These are phyloP conservation scores for Penicillium samsonianum DNA, from an alignment of 495 filamentous ascomycete species.

Conservation along the genomic window DNA sequence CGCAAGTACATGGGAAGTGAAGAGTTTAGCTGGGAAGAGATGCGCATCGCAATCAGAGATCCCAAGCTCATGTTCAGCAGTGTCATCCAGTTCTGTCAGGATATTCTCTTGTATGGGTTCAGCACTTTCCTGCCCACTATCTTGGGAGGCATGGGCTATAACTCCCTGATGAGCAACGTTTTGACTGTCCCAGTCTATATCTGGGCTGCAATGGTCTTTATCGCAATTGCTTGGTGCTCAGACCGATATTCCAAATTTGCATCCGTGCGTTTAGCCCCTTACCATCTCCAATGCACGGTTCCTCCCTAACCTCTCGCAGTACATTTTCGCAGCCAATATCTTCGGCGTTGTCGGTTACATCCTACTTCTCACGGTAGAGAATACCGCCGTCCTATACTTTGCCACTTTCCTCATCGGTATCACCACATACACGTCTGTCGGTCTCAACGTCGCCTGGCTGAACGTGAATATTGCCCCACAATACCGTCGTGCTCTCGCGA, in stretches of 20 bases:
- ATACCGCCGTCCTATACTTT: slow-evolving; percentile 53
- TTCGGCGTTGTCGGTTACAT: slow-evolving; percentile 55
- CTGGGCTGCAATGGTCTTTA: slow-evolving; percentile 43
- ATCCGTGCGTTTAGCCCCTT: slow-evolving; percentile 21
- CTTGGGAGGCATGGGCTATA: slow-evolving; percentile 52
- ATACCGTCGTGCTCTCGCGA: slow-evolving; percentile 54
- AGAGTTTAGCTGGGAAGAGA: slow-evolving; percentile 54
- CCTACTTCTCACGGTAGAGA: slow-evolving; percentile 44
- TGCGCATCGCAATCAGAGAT: slow-evolving; percentile 44
- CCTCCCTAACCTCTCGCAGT: slow-evolving; percentile 19
- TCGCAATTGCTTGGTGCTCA: slow-evolving; percentile 43
- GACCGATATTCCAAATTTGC: slow-evolving; percentile 44
- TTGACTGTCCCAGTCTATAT: slow-evolving; percentile 49
- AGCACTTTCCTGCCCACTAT: slow-evolving; percentile 62
- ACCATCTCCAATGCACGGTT: not conserved
- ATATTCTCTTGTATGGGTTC: slow-evolving; percentile 61
- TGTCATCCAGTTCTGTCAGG: slow-evolving; percentile 53
- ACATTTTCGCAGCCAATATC: slow-evolving; percentile 45
- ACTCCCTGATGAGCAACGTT: slow-evolving; percentile 48
- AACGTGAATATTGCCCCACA: slow-evolving; percentile 60
- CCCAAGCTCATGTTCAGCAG: slow-evolving; percentile 46
- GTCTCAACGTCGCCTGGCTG: slow-evolving; percentile 57
- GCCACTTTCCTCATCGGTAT: slow-evolving; percentile 56
- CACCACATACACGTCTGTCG: slow-evolving; percentile 51
- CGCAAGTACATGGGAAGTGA: slow-evolving; percentile 50